Base-by-base conservation (phyloP, 192 early-diverging fungal genomes). In the Backusella luteola region DNA sequence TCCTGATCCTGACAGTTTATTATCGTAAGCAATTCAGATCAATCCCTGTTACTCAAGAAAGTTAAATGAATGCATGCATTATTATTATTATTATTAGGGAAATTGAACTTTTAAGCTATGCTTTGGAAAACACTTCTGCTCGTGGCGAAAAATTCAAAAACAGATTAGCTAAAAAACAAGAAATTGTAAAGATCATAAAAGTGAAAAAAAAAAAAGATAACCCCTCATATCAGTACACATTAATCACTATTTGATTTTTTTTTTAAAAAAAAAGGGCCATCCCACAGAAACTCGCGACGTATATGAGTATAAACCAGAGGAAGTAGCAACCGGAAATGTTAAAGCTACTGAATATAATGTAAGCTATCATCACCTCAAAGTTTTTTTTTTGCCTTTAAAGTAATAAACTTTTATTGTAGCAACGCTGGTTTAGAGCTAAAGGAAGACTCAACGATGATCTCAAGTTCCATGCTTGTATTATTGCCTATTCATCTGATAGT, bases 371-470 rank as follows among this genome's bases (percentile, higher is more conserved):
- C 23, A 1, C 19, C 2, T 41, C 17, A 21, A 35, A 19, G n/a
- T 0, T 32, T 36, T 14, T 15, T 15, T 32, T 14, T 23, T 2
- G n/a, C 41, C 29, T 19, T 59, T 21, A 36, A 35, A 26, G 21
- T 59, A 63, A 23, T 74, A 35, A 41, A n/a, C 9, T 66, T 26
- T 46, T 29, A 26, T 46, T 59, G 21, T 70, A 76, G 63, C 66
- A 73, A 34, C 69, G 90, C 6, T 94, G 93, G 93, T 90, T 94
- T 81, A 85, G 81, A 36, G 80, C 86, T 14, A 86, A 87, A 68
- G 90, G 88, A 21, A 81, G 69, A 15, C 81, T 91, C 12, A 66
- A 42, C 1, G 89, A 91, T 78, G 87, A 88, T 34, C 70, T 83
- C 7, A 85, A 86, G 4, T 76, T 93, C 4, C 92, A 93, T 76